phyloP scores from a whole-genome alignment of 805 yeast genomes.

The Hanseniaspora mollemarum region DNA sequence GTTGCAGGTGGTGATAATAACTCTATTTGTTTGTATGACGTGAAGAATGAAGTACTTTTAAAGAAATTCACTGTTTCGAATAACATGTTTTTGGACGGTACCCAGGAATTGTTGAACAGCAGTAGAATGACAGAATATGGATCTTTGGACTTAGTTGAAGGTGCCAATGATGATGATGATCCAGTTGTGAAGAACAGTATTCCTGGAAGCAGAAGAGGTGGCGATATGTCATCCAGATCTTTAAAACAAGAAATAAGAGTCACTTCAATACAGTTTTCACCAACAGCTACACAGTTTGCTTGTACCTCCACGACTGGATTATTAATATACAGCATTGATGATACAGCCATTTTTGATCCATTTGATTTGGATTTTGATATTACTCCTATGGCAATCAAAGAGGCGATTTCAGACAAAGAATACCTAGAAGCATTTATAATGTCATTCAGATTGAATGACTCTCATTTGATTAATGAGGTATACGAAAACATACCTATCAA shows the following conservation, averaged over 20 bases:
- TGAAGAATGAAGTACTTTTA: slow-evolving; percentile 74
- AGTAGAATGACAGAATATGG: slow-evolving; percentile 81
- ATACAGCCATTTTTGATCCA: slow-evolving; percentile 72
- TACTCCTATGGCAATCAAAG: slow-evolving; percentile 66
- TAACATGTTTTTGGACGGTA: slow-evolving; percentile 87
- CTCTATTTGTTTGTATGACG: slow-evolving; percentile 81
- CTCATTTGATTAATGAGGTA: slow-evolving; percentile 54
- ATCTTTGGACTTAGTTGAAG: slow-evolving; percentile 71
- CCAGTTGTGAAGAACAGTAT: slow-evolving; percentile 32
- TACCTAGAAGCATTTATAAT: slow-evolving; percentile 72
- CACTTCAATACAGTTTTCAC: slow-evolving; percentile 68
- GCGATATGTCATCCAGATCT: slow-evolving; percentile 66
- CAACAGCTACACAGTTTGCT: slow-evolving; percentile 81
- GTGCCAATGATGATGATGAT: slow-evolving; percentile 74
- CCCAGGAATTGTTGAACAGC: slow-evolving; percentile 66
- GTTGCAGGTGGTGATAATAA: slow-evolving; percentile 92
- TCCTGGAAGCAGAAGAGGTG: slow-evolving; percentile 77
- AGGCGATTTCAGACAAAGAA: slow-evolving; percentile 43
- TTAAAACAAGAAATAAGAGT: slow-evolving; percentile 77
- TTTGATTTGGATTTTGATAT: slow-evolving; percentile 87
- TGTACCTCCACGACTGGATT: slow-evolving; percentile 94
- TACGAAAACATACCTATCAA: slow-evolving; percentile 61
- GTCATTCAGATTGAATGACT: slow-evolving; percentile 88
- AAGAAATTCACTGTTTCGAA: slow-evolving; percentile 73
- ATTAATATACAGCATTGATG: slow-evolving; percentile 68